phyloP scores from a whole-genome alignment of 805 yeast species.

The Metschnikowia gelsemii region DNA sequence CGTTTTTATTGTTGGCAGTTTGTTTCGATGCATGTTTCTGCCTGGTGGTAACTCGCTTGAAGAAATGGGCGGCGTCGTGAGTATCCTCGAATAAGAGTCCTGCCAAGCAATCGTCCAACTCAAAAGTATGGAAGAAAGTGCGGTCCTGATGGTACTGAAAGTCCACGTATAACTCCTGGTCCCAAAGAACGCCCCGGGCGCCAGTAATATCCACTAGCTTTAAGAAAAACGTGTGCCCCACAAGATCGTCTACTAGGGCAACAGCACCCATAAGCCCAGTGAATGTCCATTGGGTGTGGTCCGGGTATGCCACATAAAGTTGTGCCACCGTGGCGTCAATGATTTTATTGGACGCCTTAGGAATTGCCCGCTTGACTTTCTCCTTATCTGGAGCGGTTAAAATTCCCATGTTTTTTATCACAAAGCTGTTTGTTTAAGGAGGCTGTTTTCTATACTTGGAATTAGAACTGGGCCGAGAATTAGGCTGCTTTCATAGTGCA shows the following conservation, averaged over 20 bases:
- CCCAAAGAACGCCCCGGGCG: conserved; percentile 90
- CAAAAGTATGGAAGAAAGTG: conserved; percentile 92
- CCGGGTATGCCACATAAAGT: conserved; percentile 86
- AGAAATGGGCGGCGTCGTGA: conserved; percentile 81
- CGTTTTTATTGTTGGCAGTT: conserved; percentile 82
- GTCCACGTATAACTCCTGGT: conserved; percentile 87
- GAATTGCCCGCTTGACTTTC: conserved; percentile 82
- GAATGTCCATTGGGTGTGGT: conserved; percentile 74
- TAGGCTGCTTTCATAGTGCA: no score
- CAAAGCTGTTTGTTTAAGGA: neutral
- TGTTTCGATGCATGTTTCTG: conserved; percentile 85
- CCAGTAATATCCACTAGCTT: conserved; percentile 86
- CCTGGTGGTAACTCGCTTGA: conserved; percentile 69
- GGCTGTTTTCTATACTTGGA: neutral
- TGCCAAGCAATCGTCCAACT: conserved; percentile 82
- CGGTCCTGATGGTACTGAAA: conserved; percentile 92
- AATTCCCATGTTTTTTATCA: conserved; percentile 31
- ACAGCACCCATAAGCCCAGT: conserved; percentile 91
- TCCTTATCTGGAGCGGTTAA: conserved; percentile 68
- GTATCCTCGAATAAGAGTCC: conserved; percentile 90
- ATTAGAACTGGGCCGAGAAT: no score
- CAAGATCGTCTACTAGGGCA: conserved; percentile 83
- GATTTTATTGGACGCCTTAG: conserved; percentile 83
- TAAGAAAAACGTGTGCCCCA: conserved; percentile 90
- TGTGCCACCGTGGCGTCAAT: conserved; percentile 89